Base-by-base conservation (phyloP, 1,139 yeast genomes). In the Yamadazyma kanchanaburiensis region DNA sequence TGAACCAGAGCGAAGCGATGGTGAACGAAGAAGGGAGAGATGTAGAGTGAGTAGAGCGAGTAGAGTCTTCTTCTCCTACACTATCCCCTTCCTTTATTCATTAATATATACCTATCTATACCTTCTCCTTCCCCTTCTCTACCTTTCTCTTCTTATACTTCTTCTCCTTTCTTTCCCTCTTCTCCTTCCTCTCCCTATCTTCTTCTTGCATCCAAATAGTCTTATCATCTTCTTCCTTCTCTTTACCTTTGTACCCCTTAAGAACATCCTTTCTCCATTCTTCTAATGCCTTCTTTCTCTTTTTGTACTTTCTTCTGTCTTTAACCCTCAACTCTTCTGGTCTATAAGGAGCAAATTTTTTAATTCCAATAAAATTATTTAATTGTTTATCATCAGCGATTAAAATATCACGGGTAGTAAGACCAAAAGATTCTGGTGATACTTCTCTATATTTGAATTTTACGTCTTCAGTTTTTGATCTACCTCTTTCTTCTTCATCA, bases 281-380 rank as follows among this genome's bases (percentile, higher is more conserved):
- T 46, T 82, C 74, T 39, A 91, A 60, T 15, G 35, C 32, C 45
- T 94, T 75, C 59, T 76, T 83, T 63, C 80, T 79, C 68, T 89
- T 91, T 68, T 89, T 91, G 37, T 74, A 84, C 60, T 87, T 86
- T 51, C 94, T 72, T 57, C 78, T 83, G 54, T 94, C 98, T 53
- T 81, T 86, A 45, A 71, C 61, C 43, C 80, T 70, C 45, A 74
- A 68, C 36, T 86, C 95, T 40, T 74, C 74, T 15, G 88, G 77
- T 53, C 96, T 76, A 55, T 85, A 94, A 16, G 97, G 91, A 0
- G 97, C 97, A 46, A 91, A 78, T 55, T 89, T 89, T 64, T 91
- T 91, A 45, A 94, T 64, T 10, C 96, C 94, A 39, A 87, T 81
- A 50, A 69, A 88, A 34, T 77, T 80, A 57, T 91, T 91, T 55